Conservation (phyloP, 2,329 filamentous ascomycete species). For the Hypoxylon sp. region DNA sequence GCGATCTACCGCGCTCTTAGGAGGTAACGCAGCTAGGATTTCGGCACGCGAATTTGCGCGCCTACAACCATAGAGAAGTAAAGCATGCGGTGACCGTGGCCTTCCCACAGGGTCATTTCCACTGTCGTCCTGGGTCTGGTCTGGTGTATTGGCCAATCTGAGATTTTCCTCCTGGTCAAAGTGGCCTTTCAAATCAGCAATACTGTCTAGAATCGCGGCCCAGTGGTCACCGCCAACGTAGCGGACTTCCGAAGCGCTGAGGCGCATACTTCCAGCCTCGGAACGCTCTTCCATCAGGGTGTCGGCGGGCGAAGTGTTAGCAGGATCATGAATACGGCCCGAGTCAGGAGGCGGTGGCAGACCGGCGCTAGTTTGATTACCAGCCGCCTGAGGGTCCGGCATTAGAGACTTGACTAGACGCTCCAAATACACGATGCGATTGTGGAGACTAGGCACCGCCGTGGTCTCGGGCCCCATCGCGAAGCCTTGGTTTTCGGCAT, state of each 20-base stretch:
- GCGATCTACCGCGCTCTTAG: constrained; percentile 16
- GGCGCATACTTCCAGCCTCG: constrained; percentile 16
- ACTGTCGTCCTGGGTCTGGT: constrained; percentile 13
- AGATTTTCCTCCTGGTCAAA: constrained; percentile 21
- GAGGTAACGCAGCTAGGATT: constrained; percentile 15
- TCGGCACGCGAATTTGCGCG: constrained; percentile 11
- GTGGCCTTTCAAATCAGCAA: constrained; percentile 20
- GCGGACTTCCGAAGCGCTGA: constrained; percentile 15
- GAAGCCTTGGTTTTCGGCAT: constrained; percentile 14
- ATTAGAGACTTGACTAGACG: constrained; percentile 17
- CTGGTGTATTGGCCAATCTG: constrained; percentile 10
- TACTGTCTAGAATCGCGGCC: constrained; percentile 18
- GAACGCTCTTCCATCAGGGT: constrained; percentile 11
- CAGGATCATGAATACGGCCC: background rate
- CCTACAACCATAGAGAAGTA: constrained; percentile 11
- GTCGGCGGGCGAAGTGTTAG: constrained; percentile 3
- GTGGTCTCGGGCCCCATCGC: constrained; percentile 3
- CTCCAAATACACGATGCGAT: constrained; percentile 19
- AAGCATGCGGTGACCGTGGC: constrained; percentile 16
- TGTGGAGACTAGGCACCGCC: constrained; percentile 17
- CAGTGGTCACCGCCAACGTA: constrained; percentile 18
- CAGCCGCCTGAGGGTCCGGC: constrained; percentile 2
- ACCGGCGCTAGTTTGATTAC: constrained; percentile 4
- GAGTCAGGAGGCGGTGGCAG: constrained; percentile 7
- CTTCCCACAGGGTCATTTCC: constrained; percentile 2